A percentile compares a stretch with the other conserved stretches of the same genome.
phyloP scores from a whole-genome alignment of 164 flowering plant species.

The Pachysandra terminalis region DNA sequence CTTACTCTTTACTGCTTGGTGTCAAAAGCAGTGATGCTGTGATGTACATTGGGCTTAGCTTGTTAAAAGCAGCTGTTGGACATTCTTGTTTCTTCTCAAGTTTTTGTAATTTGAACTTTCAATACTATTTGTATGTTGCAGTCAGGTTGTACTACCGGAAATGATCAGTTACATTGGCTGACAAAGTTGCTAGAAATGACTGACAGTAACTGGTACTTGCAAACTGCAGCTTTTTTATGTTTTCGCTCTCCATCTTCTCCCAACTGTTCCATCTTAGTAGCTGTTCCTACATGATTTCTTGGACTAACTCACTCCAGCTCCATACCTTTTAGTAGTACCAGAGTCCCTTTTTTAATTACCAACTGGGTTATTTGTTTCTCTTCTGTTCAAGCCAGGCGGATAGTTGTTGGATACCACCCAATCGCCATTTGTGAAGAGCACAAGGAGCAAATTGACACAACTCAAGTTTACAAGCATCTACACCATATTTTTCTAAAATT shows the following conservation, averaged over 20 bases:
- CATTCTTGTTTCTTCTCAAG: conserved; percentile 5
- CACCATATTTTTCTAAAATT: conserved; percentile 33
- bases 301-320: not conserved
- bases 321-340: not conserved
- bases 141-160: conserved; percentile 12
- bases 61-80: not conserved
- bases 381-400: conserved; percentile 40
- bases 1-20: no score
- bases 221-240: not conserved
- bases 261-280: not conserved
- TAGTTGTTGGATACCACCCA: conserved; percentile 53
- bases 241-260: not conserved
- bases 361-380: not conserved
- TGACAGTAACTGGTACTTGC: conserved; percentile 39
- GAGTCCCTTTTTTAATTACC: no score
- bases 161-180: conserved; percentile 38
- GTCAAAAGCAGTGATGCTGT: no score
- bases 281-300: no score
- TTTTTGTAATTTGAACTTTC: conserved; percentile 5
- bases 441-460: conserved; percentile 15
- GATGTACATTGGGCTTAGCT: no score
- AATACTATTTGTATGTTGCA: conserved; percentile 20
- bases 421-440: conserved; percentile 29
- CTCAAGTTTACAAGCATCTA: conserved; percentile 24
- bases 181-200: conserved; percentile 36